Evolutionary conservation across 306 rosid genomes (phyloP), one percentile per base, ranked within the genome.

Genomic region (Herpetospermum pedunculosum): DNA sequence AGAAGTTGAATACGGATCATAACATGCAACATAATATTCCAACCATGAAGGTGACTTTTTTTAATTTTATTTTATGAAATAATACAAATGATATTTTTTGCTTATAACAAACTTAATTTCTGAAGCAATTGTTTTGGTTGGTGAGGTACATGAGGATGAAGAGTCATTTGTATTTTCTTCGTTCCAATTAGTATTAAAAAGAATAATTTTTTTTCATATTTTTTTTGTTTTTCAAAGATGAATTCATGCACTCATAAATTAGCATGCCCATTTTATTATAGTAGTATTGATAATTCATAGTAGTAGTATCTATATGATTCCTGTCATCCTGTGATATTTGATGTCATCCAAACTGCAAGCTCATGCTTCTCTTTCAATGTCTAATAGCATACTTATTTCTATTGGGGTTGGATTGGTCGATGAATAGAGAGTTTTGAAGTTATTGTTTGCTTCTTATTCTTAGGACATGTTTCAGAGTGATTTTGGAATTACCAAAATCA

Each of bases 11-110:
- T 85, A 59, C 83, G 84, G 84, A 81, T 78, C 82, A 79, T 86
- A 82, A 86, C 87, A 62, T 2, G 63, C 88, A 83, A 70, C 81
- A 86, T 75, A 82, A 74, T 41, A 88, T 91, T 70, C 86, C 87
- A 63, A 79, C 85, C 41, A 16, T 26, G 43, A 89, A 87, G 98
- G 98, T 91, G 75, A 11, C 49, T 5, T 47, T 25, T 10, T 57
- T 34, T 38, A 74, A 28, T 50, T 1, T 23, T n/a, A n/a, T 38
- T 14, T 71, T 29, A 71, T 3, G 2, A 29, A 12, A 11, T 28
- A 46, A 5, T 1, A 67, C 21, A 13, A 5, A 13, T 9, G 2
- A 19, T 37, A 34, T 37, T 64, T 34, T 64, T 19, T 37, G 25
- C 14, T 30, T 26, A 48, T 5, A 8, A 48, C 44, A 19, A 64